A percentile compares a stretch with the other conserved stretches of the same genome.
phyloP scores from a whole-genome alignment of 2,329 filamentous ascomycete species.

The Parafenestella ontariensis region DNA sequence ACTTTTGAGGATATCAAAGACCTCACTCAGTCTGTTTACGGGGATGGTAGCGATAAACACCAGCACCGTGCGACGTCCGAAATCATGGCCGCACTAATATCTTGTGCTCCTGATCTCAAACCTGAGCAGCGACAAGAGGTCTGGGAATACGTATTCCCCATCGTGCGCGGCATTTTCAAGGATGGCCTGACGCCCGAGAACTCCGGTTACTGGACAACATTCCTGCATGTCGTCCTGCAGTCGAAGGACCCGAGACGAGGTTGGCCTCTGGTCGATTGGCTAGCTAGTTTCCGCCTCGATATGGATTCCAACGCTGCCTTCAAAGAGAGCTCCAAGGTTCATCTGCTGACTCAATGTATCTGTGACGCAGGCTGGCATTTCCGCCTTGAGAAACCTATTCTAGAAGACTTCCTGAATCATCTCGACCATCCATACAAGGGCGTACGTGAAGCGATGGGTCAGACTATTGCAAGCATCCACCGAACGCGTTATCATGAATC shows the following conservation, averaged over 20 bases:
- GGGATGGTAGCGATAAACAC: conserved; percentile 94
- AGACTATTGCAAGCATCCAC: conserved; percentile 86
- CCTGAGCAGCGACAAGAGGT: conserved; percentile 75
- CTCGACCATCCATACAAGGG: conserved; percentile 98
- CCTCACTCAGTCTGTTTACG: conserved; percentile 78
- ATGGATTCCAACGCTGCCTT: conserved; percentile 97
- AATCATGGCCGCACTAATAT: conserved; percentile 85
- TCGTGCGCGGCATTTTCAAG: conserved; percentile 84
- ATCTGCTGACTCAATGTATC: conserved; percentile 86
- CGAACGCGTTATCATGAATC: conserved; percentile 94
- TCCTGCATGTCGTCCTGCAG: conserved; percentile 86
- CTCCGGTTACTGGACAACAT: conserved; percentile 91
- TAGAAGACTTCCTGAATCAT: conserved; percentile 87
- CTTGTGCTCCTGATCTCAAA: conserved; percentile 79
- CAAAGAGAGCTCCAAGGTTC: conserved; percentile 97
- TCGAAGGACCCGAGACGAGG: conserved; percentile 87
- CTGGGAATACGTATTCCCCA: conserved; percentile 90
- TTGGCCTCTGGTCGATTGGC: conserved; percentile 82
- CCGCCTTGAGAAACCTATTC: conserved; percentile 83
- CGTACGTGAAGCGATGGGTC: conserved; percentile 91
- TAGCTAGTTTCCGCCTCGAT: conserved; percentile 87
- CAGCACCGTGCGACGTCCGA: conserved; percentile 96
- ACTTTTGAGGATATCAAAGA: conserved; percentile 90
- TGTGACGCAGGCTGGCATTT: conserved; percentile 96
- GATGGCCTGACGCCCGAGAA: conserved; percentile 96